phyloP scores from a whole-genome alignment of 805 yeast genomes.

The Ogataea kodamae region DNA sequence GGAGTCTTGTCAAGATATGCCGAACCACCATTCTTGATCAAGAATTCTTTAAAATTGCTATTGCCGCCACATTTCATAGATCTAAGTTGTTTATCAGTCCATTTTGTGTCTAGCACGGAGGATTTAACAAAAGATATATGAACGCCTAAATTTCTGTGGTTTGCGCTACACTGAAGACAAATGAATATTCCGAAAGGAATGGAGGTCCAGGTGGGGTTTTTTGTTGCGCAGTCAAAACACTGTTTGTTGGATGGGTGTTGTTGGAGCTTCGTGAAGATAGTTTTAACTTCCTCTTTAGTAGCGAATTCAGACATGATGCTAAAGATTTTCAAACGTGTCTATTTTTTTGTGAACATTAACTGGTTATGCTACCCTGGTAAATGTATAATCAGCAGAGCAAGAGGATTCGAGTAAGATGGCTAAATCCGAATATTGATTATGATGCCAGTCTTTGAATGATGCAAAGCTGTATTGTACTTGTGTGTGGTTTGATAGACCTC shows the following conservation, averaged over 20 bases:
- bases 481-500: no score
- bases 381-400: no score
- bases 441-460: no score
- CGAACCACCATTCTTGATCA: slow-evolving; percentile 81
- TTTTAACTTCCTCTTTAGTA: slow-evolving; percentile 63
- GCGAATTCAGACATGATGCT: slow-evolving; percentile 39
- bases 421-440: no score
- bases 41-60: slow-evolving; percentile 77
- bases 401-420: no score
- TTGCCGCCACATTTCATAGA: slow-evolving; percentile 95
- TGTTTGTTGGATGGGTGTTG: slow-evolving; percentile 67
- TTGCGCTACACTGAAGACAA: slow-evolving; percentile 93
- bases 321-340: slow-evolving; percentile 16
- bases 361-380: no score
- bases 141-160: slow-evolving; percentile 93
- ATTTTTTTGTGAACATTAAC: slow-evolving; percentile 1
- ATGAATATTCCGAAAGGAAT: slow-evolving; percentile 91
- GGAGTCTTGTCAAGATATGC: slow-evolving; percentile 65
- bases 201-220: slow-evolving; percentile 98
- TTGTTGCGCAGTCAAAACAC: slow-evolving; percentile 92
- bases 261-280: slow-evolving; percentile 60
- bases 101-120: slow-evolving; percentile 77
- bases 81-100: slow-evolving; percentile 88
- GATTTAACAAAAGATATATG: slow-evolving; percentile 95
- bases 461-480: no score